Conservation (phyloP, 208 protist species). For the Trypanosoma congolense region DNA sequence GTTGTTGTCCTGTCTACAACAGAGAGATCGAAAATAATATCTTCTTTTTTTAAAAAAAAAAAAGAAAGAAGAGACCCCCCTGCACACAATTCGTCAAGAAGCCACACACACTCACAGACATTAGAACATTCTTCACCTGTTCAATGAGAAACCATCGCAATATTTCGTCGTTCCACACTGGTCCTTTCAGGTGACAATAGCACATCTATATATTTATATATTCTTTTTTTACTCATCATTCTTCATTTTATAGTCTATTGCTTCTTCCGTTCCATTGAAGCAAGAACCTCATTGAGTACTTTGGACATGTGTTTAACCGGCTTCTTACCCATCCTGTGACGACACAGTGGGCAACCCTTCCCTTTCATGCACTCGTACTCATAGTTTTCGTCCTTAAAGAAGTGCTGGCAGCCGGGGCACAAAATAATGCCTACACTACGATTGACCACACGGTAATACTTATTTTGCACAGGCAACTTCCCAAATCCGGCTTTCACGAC, state of each 20-base stretch:
- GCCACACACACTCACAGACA: too few species aligned
- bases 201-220: too few species aligned
- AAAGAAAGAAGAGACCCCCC: background rate
- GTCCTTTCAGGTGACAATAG: too few species aligned
- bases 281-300: constrained; percentile 35
- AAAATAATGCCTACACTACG: constrained; percentile 67
- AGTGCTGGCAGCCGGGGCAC: constrained; percentile 91
- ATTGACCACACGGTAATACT: constrained; percentile 89
- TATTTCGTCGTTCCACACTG: too few species aligned
- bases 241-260: too few species aligned
- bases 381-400: constrained; percentile 90
- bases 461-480: constrained; percentile 55
- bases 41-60: background rate
- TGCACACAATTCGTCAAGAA: too few species aligned
- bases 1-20: too few species aligned
- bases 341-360: constrained; percentile 86
- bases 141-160: too few species aligned
- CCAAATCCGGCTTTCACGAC: constrained; percentile 75
- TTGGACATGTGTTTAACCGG: constrained; percentile 53
- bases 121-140: constrained; percentile 2
- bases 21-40: too few species aligned
- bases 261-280: background rate
- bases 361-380: constrained; percentile 88
- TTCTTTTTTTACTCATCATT: too few species aligned
- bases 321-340: constrained; percentile 58